phyloP scores from a whole-genome alignment of 2,329 filamentous ascomycete genomes.

The Bimuria novae-zelandiae region DNA sequence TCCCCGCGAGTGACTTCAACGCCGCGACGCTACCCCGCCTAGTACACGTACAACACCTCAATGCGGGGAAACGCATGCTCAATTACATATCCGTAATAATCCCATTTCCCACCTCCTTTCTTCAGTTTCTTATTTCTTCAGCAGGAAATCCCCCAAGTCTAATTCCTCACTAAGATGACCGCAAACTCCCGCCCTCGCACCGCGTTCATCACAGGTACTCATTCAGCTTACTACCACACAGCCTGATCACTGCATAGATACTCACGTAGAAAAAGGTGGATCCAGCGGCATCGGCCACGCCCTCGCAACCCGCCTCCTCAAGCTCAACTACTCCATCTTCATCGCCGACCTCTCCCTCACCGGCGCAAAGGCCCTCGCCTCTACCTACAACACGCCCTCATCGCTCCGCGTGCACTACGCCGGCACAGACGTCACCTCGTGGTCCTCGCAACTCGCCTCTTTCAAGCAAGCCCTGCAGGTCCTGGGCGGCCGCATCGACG shows the following conservation, averaged over 20 bases:
- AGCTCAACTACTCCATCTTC: slow-evolving; percentile 52
- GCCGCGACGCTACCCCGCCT: neutral
- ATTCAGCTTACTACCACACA: too few relatives aligned
- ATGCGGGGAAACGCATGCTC: slow-evolving; percentile 1
- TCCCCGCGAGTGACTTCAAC: too few relatives aligned
- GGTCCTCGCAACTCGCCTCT: slow-evolving; percentile 44
- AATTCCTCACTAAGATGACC: neutral
- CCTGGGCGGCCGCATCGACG: slow-evolving; percentile 47
- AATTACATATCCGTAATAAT: neutral
- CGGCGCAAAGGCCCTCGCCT: slow-evolving; percentile 30
- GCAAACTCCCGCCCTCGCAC: slow-evolving; percentile 8
- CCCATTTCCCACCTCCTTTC: neutral
- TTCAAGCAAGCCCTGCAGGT: slow-evolving; percentile 43
- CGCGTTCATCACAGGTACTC: slow-evolving; percentile 21
- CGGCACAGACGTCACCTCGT: slow-evolving; percentile 40
- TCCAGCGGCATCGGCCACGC: slow-evolving; percentile 44
- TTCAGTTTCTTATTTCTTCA: neutral
- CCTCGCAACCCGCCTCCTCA: slow-evolving; percentile 35
- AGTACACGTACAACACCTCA: neutral
- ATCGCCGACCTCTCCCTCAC: slow-evolving; percentile 49
- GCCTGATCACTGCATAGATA: neutral
- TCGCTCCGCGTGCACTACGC: slow-evolving; percentile 24
- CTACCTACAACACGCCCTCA: slow-evolving; percentile 17
- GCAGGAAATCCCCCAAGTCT: too few relatives aligned
- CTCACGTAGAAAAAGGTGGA: slow-evolving; percentile 22